A percentile compares a stretch with the other conserved stretches of the same genome.
Conservation (phyloP, 1,284 basidiomycete genomes). For the Mixia osmundae region DNA sequence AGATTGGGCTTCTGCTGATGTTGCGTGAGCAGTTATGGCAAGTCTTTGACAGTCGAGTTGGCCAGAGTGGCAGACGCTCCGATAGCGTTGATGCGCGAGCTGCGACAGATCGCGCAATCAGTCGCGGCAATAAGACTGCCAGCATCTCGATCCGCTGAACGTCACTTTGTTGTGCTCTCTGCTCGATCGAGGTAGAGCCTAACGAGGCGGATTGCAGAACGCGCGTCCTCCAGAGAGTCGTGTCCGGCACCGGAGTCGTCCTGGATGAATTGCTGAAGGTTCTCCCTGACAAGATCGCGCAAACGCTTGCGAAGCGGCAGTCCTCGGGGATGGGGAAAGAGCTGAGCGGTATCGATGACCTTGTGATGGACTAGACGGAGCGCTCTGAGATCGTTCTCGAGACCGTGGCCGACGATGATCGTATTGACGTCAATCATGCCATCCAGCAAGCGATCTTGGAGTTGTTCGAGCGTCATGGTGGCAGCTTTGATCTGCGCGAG, state of each 20-base stretch:
- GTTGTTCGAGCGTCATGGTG: conserved; percentile 36
- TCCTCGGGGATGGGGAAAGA: conserved; percentile 9
- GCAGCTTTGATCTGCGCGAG: conserved; percentile 36
- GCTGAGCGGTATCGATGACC: conserved; percentile 9
- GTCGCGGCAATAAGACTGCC: too few species aligned
- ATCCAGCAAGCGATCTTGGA: conserved; percentile 38
- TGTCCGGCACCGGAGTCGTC: conserved; percentile 6
- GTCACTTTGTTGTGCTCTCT: too few species aligned
- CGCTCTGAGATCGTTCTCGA: conserved; percentile 38
- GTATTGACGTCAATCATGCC: conserved; percentile 48
- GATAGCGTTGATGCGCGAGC: too few species aligned
- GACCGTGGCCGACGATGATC: conserved; percentile 24
- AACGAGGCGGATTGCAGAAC: conserved; percentile 6
- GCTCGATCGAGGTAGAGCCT: conserved; percentile 5
- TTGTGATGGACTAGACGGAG: conserved; percentile 8
- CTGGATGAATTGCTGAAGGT: conserved; percentile 9
- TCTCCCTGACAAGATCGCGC: conserved; percentile 4
- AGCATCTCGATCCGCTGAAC: too few species aligned
- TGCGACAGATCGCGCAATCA: too few species aligned
- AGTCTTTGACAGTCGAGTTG: too few species aligned
- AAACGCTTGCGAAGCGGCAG: conserved; percentile 6
- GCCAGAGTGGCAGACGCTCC: too few species aligned
- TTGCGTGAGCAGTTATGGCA: too few species aligned
- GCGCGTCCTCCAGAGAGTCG: conserved; percentile 5
- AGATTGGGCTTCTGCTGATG: too few species aligned